These are phyloP conservation scores for Melanogaster broomeanus DNA, from an alignment of 768 basidiomycete species.

Conservation along the genomic window DNA sequence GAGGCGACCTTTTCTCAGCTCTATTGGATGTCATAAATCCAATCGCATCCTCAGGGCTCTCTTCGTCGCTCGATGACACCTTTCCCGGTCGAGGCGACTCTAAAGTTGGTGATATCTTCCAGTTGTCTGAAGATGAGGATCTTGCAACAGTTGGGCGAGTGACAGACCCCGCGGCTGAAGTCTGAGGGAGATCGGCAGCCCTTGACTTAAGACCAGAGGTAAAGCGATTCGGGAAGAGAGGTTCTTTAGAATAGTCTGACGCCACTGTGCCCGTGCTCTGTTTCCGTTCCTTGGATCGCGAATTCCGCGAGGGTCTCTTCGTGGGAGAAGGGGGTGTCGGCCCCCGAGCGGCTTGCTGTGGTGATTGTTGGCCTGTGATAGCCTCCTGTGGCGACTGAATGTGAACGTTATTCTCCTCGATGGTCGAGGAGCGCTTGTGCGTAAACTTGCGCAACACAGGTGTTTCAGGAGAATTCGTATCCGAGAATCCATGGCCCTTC, in stretches of 20 bases:
- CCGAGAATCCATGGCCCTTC: conserved; percentile 16
- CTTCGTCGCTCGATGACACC: conserved; percentile 60
- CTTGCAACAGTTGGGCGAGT: conserved; percentile 13
- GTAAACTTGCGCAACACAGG: conserved; percentile 69
- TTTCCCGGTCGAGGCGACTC: conserved; percentile 24
- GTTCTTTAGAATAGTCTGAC: conserved; percentile 8
- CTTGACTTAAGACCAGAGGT: conserved; percentile 4
- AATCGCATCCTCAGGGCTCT: conserved; percentile 49
- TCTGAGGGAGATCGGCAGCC: conserved; percentile 11
- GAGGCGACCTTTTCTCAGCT: conserved; percentile 24
- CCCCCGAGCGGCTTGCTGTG: neutral
- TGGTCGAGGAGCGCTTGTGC: conserved; percentile 69
- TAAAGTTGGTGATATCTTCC: conserved; percentile 43
- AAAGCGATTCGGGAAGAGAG: conserved; percentile 3
- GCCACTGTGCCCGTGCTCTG: conserved; percentile 6
- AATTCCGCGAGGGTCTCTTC: conserved; percentile 22
- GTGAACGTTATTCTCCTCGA: conserved; percentile 45
- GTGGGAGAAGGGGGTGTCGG: conserved; percentile 21
- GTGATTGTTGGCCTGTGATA: conserved; percentile 26
- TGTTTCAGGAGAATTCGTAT: conserved; percentile 28
- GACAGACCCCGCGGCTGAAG: conserved; percentile 1
- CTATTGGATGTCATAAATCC: conserved; percentile 27
- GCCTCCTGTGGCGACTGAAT: conserved; percentile 35
- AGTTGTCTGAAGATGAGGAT: conserved; percentile 45
- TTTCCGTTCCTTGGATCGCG: conserved; percentile 39